Evolutionary conservation across 352 stramenopile genomes (phyloP).

Genomic region (Globisporangium megalacanthum): DNA sequence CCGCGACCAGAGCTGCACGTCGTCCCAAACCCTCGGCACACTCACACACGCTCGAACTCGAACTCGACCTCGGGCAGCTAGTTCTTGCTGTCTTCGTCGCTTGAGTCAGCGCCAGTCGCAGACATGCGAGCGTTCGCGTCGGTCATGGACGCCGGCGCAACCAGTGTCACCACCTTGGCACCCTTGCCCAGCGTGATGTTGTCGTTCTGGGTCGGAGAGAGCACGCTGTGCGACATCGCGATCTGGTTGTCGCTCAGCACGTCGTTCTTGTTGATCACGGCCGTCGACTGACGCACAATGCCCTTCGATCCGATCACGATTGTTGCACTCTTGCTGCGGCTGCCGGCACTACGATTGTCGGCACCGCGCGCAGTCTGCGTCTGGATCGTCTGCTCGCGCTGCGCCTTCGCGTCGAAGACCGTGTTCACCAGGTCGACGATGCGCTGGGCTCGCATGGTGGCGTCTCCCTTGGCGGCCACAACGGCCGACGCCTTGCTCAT

Average conservation of each 20-base stretch:
- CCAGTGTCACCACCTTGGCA: too few relatives aligned
- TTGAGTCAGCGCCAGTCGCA: too few relatives aligned
- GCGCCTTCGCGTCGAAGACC: slow-evolving; percentile 2
- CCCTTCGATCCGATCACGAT: slow-evolving; percentile 18
- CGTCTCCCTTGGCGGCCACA: slow-evolving; percentile 22
- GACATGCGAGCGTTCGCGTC: too few relatives aligned
- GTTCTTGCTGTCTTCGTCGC: too few relatives aligned
- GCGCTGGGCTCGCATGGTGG: slow-evolving; percentile 3
- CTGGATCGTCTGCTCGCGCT: slow-evolving; percentile 10
- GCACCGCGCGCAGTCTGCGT: slow-evolving; percentile 11
- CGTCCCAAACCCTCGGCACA: too few relatives aligned
- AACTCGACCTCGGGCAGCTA: too few relatives aligned
- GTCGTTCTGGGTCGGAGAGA: slow-evolving; percentile 7
- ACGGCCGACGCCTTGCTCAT: slow-evolving; percentile 33
- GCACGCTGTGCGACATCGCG: not conserved
- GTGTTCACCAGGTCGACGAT: slow-evolving; percentile 22
- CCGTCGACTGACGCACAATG: slow-evolving; percentile 20
- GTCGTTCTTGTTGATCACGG: slow-evolving; percentile 25
- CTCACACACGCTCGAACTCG: too few relatives aligned
- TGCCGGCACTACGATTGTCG: not conserved
- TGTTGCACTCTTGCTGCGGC: too few relatives aligned
- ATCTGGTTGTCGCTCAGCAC: slow-evolving; percentile 19
- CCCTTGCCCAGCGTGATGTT: slow-evolving; percentile 1
- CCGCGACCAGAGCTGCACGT: too few relatives aligned
- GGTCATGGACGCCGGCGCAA: too few relatives aligned